Conservation (phyloP, 225 moss, liverwort and hornwort species). For the Polytrichum formosum region DNA sequence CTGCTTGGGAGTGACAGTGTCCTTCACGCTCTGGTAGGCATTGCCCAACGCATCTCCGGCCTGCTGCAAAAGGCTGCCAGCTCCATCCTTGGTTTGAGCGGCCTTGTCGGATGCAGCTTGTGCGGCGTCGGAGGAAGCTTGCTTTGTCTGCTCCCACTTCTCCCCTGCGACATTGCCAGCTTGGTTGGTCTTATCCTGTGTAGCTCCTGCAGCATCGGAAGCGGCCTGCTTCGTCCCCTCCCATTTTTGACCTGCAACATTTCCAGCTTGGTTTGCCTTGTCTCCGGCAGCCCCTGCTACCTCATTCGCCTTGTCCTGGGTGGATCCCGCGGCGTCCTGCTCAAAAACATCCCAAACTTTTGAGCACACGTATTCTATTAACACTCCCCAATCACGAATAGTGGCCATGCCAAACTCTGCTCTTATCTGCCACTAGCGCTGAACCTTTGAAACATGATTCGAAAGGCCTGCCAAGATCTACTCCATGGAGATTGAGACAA, state of each 20-base stretch:
- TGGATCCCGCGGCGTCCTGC: not conserved
- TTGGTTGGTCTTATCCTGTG: conserved; percentile 10
- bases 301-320: conserved; percentile 12
- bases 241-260: not conserved
- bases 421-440: too few relatives aligned
- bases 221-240: conserved; percentile 13
- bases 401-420: too few relatives aligned
- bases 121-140: conserved; percentile 5
- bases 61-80: conserved; percentile 22
- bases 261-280: conserved; percentile 15
- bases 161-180: conserved; percentile 11
- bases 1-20: conserved; percentile 28
- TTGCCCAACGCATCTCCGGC: conserved; percentile 10
- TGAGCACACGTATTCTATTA: too few relatives aligned
- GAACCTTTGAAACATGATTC: too few relatives aligned
- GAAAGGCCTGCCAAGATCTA: too few relatives aligned
- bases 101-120: conserved; percentile 21
- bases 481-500: too few relatives aligned
- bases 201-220: conserved; percentile 10
- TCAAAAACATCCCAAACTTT: not conserved
- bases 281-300: conserved; percentile 7
- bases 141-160: conserved; percentile 22
- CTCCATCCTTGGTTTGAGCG: conserved; percentile 13
- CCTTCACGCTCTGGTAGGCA: conserved; percentile 29
- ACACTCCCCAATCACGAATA: not conserved